phyloP scores from a whole-genome alignment of 1,139 yeast genomes.

The Magnusiomyces suaveolens region DNA sequence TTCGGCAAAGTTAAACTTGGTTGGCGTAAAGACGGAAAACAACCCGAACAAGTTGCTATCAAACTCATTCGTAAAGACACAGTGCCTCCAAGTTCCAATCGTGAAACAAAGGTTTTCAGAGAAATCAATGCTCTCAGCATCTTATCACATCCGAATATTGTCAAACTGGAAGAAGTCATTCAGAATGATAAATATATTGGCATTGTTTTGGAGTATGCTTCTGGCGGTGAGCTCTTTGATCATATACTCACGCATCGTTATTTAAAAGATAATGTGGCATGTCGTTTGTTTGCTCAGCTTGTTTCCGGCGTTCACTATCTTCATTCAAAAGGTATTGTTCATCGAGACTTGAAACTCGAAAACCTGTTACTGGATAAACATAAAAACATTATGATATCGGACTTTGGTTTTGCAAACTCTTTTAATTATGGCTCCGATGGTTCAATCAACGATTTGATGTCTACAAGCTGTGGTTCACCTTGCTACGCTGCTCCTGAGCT shows the following conservation, averaged over 20 bases:
- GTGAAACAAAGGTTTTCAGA: slow-evolving; percentile 81
- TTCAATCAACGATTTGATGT: slow-evolving; percentile 57
- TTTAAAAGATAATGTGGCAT: slow-evolving; percentile 71
- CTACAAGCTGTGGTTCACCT: slow-evolving; percentile 94
- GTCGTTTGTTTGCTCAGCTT: slow-evolving; percentile 81
- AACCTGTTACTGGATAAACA: slow-evolving; percentile 69
- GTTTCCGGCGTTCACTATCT: slow-evolving; percentile 89
- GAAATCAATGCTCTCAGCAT: slow-evolving; percentile 86
- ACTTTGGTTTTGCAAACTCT: slow-evolving; percentile 87
- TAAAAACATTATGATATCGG: slow-evolving; percentile 68
- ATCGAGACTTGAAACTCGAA: slow-evolving; percentile 64
- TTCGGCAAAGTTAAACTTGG: slow-evolving; percentile 97
- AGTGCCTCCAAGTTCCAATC: slow-evolving; percentile 68
- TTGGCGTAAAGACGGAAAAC: slow-evolving; percentile 55
- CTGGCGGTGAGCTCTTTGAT: slow-evolving; percentile 95
- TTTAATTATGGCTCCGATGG: slow-evolving; percentile 37
- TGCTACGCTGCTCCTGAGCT: slow-evolving; percentile 98
- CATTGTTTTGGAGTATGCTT: slow-evolving; percentile 89
- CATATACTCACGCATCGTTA: slow-evolving; percentile 80
- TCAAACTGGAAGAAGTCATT: slow-evolving; percentile 80
- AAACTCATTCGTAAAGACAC: slow-evolving; percentile 82
- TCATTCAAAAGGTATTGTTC: slow-evolving; percentile 76
- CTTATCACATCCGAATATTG: slow-evolving; percentile 88
- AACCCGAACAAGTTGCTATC: slow-evolving; percentile 55
- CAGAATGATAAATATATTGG: slow-evolving; percentile 94